phyloP scores from a whole-genome alignment of 2,329 filamentous ascomycete genomes.

The Coniochaeta prunicola region DNA sequence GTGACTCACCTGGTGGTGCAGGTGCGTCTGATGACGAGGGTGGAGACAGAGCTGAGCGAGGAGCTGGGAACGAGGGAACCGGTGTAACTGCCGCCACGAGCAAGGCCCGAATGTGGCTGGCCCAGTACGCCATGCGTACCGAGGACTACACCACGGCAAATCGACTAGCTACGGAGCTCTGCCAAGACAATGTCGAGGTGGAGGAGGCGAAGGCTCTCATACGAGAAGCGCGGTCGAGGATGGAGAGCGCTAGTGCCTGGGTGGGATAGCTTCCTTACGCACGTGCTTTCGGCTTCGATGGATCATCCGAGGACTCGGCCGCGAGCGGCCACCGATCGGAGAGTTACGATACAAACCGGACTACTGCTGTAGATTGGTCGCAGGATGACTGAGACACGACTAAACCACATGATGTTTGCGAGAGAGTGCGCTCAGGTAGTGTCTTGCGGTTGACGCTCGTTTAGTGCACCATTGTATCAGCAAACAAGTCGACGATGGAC shows the following conservation, averaged over 20 bases:
- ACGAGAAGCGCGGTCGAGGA: constrained; percentile 72
- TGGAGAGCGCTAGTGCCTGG: constrained; percentile 39
- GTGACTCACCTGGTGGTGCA: constrained; percentile 37
- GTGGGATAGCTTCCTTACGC: constrained; percentile 9
- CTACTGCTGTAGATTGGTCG: not conserved
- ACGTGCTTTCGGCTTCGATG: not conserved
- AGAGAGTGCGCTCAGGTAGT: no score
- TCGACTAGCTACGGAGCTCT: constrained; percentile 80
- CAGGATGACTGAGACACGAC: not conserved
- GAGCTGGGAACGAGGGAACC: constrained; percentile 46
- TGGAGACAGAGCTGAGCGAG: constrained; percentile 15
- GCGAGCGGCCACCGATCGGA: not conserved
- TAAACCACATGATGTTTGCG: no score
- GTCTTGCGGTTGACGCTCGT: not conserved
- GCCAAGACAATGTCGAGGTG: constrained; percentile 91
- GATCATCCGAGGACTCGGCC: not conserved
- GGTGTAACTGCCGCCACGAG: constrained; percentile 89
- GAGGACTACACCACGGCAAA: constrained; percentile 71
- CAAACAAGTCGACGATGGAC: not conserved
- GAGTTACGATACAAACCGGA: not conserved
- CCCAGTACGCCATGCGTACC: constrained; percentile 67
- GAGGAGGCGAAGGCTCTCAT: constrained; percentile 95
- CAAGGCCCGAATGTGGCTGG: constrained; percentile 90
- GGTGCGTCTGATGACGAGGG: constrained; percentile 27
- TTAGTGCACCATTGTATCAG: not conserved